Conservation (phyloP, 345 rosid genomes). For the Erysimum cheiranthoides region DNA sequence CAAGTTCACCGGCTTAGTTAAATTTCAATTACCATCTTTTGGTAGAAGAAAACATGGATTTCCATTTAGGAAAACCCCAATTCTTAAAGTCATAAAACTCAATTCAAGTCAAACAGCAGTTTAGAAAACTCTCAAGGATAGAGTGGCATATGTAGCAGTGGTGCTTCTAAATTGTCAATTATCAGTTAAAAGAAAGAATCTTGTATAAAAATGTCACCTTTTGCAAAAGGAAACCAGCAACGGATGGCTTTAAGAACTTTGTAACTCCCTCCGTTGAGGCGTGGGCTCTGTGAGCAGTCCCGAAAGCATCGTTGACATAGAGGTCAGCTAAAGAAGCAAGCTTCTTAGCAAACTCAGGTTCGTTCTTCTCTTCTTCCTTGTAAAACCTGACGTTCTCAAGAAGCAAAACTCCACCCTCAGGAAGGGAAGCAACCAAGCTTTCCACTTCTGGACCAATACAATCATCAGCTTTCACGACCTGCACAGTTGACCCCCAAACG, state of each 20-base stretch:
- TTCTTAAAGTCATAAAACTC: constrained; percentile 1
- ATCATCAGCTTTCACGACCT: constrained; percentile 89
- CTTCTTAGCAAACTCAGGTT: constrained; percentile 92
- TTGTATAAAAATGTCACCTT: constrained; percentile 53
- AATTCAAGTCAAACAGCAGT: constrained; percentile 1
- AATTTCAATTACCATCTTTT: background rate
- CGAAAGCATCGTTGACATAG: constrained; percentile 92
- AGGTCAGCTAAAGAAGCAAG: constrained; percentile 88
- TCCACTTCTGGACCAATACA: constrained; percentile 83
- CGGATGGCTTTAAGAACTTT: constrained; percentile 85
- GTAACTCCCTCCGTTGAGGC: constrained; percentile 95
- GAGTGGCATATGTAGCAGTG: too few relatives aligned
- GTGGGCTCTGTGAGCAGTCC: constrained; percentile 93
- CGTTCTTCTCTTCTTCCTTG: constrained; percentile 97
- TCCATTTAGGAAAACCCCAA: background rate
- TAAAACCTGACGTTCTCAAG: constrained; percentile 93
- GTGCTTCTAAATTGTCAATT: background rate
- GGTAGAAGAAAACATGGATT: background rate
- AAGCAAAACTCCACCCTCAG: constrained; percentile 79
- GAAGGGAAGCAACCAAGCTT: constrained; percentile 68
- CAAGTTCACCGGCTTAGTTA: background rate
- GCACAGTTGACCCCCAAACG: constrained; percentile 21
- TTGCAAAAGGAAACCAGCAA: constrained; percentile 96
- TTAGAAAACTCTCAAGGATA: too few relatives aligned
- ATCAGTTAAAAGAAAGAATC: background rate